Evolutionary conservation across 2,329 filamentous ascomycete species (phyloP).

Genomic region (Fusarium subglutinans): DNA sequence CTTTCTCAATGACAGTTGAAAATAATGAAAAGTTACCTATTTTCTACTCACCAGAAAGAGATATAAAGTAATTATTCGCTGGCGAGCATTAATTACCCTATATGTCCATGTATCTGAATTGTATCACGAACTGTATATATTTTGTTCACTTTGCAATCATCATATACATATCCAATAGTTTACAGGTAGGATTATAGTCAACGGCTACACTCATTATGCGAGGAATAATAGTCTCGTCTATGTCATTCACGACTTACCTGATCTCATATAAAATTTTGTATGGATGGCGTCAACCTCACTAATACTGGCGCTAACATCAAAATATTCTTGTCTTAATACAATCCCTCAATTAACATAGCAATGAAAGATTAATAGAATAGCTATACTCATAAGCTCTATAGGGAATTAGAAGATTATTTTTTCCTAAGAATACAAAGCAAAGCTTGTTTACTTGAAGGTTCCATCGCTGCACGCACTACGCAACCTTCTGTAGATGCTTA

Average conservation of each 20-base stretch:
- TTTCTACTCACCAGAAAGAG: background rate
- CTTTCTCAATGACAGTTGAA: background rate
- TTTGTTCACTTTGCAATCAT: background rate
- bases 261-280: background rate
- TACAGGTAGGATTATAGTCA: background rate
- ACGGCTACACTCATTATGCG: no score
- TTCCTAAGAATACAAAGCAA: background rate
- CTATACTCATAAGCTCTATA: rapidly evolving
- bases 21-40: background rate
- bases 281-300: background rate
- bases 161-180: background rate
- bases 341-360: background rate
- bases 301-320: background rate
- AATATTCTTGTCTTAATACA: background rate
- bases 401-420: rapidly evolving
- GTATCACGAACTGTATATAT: background rate
- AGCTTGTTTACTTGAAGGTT: background rate
- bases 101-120: background rate
- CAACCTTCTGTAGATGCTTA: background rate
- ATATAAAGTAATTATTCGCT: background rate
- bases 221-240: no score
- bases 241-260: background rate
- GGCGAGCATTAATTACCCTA: no score
- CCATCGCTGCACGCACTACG: background rate
- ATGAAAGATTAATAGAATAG: no score